phyloP scores from a whole-genome alignment of 2,329 filamentous ascomycete species.

The Pyrenophora teres region DNA sequence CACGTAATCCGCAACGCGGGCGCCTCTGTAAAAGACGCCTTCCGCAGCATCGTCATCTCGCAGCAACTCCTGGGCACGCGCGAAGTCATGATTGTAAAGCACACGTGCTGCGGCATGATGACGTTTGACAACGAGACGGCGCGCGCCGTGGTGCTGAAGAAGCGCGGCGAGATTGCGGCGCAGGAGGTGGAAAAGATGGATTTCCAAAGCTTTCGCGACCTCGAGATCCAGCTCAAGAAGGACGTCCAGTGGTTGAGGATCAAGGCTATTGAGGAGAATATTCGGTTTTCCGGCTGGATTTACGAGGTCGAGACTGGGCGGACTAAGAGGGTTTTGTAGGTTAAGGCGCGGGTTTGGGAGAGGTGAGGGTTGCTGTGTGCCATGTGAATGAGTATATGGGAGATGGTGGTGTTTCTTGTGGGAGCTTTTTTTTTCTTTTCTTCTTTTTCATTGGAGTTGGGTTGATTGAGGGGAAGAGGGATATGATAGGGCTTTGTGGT shows the following conservation, averaged over 20 bases:
- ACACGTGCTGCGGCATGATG: constrained; percentile 75
- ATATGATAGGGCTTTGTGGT: no score
- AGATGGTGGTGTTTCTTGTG: no score
- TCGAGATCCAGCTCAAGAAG: constrained; percentile 64
- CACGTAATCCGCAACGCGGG: constrained; percentile 74
- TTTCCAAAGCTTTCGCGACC: constrained; percentile 65
- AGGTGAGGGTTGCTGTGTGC: no score
- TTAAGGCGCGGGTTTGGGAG: no score
- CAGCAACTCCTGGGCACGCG: constrained; percentile 77
- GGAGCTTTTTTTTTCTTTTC: no score
- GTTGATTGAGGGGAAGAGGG: not conserved
- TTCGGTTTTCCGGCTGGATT: constrained; percentile 72
- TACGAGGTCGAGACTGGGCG: constrained; percentile 78
- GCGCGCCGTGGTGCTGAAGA: constrained; percentile 60
- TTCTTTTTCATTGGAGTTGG: not conserved
- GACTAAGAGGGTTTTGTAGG: constrained; percentile 54
- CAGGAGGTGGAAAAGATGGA: constrained; percentile 56
- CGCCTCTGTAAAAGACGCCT: constrained; percentile 67
- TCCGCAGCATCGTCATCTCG: constrained; percentile 77
- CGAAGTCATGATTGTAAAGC: constrained; percentile 76
- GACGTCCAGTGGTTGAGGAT: constrained; percentile 68
- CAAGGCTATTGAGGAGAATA: constrained; percentile 63
- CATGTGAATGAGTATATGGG: no score
- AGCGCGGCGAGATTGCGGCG: constrained; percentile 59
- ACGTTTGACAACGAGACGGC: constrained; percentile 67